phyloP scores from a whole-genome alignment of 495 filamentous ascomycete genomes.

The Polyplosphaeria fusca region DNA sequence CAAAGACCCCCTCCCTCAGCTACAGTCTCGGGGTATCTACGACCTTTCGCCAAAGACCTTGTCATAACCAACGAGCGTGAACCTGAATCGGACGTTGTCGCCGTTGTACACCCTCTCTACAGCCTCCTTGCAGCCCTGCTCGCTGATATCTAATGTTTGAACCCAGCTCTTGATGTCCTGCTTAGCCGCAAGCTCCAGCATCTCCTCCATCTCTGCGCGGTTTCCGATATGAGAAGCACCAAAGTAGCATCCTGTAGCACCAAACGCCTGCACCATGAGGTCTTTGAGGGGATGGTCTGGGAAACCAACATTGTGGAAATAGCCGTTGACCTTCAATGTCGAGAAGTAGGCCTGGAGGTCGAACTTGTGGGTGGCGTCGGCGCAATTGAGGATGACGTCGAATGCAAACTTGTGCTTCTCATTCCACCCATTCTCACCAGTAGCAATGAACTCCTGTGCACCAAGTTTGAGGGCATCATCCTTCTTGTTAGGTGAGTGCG shows the following conservation, averaged over 20 bases:
- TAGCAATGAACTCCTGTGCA: slow-evolving; percentile 45
- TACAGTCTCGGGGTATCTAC: too few relatives aligned
- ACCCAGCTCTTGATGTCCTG: slow-evolving; percentile 81
- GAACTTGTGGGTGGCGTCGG: slow-evolving; percentile 67
- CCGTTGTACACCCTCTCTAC: slow-evolving; percentile 67
- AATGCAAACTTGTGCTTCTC: slow-evolving; percentile 57
- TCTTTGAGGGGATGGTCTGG: slow-evolving; percentile 74
- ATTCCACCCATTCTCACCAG: slow-evolving; percentile 41
- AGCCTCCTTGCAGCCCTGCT: slow-evolving; percentile 64
- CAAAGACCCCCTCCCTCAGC: too few relatives aligned
- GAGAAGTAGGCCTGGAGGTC: slow-evolving; percentile 68
- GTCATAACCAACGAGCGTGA: slow-evolving; percentile 63
- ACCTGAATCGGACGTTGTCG: slow-evolving; percentile 63
- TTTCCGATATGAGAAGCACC: slow-evolving; percentile 80
- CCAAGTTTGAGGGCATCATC: slow-evolving; percentile 44
- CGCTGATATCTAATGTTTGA: slow-evolving; percentile 68
- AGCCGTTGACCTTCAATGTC: slow-evolving; percentile 78
- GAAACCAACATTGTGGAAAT: slow-evolving; percentile 78
- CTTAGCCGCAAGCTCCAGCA: slow-evolving; percentile 78
- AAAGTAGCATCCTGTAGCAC: slow-evolving; percentile 73
- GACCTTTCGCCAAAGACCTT: slow-evolving; percentile 54
- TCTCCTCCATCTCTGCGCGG: slow-evolving; percentile 73
- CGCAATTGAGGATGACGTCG: slow-evolving; percentile 71
- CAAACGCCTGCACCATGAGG: slow-evolving; percentile 73
- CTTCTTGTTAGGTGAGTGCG: slow-evolving; percentile 44